Evolutionary conservation across 371 early-diverging fungal species (phyloP).

Genomic region (Chytridiales sp.): DNA sequence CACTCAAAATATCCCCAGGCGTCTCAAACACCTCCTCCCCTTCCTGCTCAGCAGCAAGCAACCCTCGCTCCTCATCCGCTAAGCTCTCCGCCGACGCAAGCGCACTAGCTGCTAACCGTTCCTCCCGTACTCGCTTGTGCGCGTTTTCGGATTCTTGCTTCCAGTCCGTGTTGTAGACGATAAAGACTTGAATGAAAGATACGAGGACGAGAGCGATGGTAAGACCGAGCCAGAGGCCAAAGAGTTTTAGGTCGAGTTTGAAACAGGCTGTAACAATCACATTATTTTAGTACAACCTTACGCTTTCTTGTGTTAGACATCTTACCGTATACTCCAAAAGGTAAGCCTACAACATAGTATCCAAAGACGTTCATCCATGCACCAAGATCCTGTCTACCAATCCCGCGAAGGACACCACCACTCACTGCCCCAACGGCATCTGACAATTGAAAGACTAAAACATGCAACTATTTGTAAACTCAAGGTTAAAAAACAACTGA

Average conservation of each 20-base stretch:
- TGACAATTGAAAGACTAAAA: constrained; percentile 68
- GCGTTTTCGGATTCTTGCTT: constrained; percentile 32
- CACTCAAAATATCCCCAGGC: too few relatives aligned
- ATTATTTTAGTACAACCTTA: not conserved
- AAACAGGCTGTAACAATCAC: constrained; percentile 26
- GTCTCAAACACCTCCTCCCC: too few relatives aligned
- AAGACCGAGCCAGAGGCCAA: constrained; percentile 49
- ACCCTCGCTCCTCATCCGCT: too few relatives aligned
- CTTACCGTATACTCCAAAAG: constrained; percentile 31
- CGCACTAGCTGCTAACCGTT: too few relatives aligned
- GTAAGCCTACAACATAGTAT: constrained; percentile 48
- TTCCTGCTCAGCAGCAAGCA: too few relatives aligned
- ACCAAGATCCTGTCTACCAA: constrained; percentile 43
- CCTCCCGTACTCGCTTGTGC: too few relatives aligned
- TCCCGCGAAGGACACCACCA: constrained; percentile 45
- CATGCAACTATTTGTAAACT: too few relatives aligned
- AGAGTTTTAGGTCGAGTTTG: constrained; percentile 21
- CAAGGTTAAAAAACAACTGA: not conserved
- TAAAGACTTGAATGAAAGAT: constrained; percentile 18
- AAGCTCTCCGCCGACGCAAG: too few relatives aligned
- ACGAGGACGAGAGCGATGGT: constrained; percentile 37
- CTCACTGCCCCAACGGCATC: constrained; percentile 40
- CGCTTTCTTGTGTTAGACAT: not conserved
- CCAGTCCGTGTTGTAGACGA: constrained; percentile 40
- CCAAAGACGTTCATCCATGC: constrained; percentile 42